Evolutionary conservation across 352 stramenopile species (phyloP).

Genomic region (Phytophthora pseudosyringae): DNA sequence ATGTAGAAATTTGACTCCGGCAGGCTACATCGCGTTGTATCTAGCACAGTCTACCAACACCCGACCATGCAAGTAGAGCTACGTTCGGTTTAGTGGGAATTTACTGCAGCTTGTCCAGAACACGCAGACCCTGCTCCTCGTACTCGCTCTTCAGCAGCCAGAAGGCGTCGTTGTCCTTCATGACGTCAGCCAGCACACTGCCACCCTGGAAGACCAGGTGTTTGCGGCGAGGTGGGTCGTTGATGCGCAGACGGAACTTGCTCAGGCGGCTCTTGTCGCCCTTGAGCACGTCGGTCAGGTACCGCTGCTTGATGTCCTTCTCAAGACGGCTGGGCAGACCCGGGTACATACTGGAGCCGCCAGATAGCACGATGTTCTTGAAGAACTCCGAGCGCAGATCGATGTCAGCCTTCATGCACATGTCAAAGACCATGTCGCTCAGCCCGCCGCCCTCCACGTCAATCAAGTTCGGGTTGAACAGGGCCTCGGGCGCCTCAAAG

Average conservation of each 20-base stretch:
- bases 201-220: slow-evolving; percentile 96
- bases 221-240: slow-evolving; percentile 96
- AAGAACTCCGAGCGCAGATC: slow-evolving; percentile 97
- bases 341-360: slow-evolving; percentile 96
- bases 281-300: slow-evolving; percentile 85
- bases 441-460: slow-evolving; percentile 96
- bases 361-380: slow-evolving; percentile 97
- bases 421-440: slow-evolving; percentile 98
- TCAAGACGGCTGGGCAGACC: slow-evolving; percentile 93
- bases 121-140: slow-evolving; percentile 92
- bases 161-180: slow-evolving; percentile 94
- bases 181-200: slow-evolving; percentile 93
- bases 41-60: slow-evolving; percentile 19
- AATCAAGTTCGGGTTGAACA: slow-evolving; percentile 98
- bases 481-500: slow-evolving; percentile 95
- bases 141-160: slow-evolving; percentile 96
- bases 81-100: slow-evolving; percentile 15
- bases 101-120: slow-evolving; percentile 83
- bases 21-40: slow-evolving; percentile 13
- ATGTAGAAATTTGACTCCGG: slow-evolving; percentile 31
- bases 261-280: slow-evolving; percentile 89
- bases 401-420: slow-evolving; percentile 97
- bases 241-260: slow-evolving; percentile 95
- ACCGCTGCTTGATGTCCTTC: slow-evolving; percentile 86
- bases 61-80: slow-evolving; percentile 19